Percentiles rank a stretch among this genome's conserved stretches.
phyloP scores from a whole-genome alignment of 768 basidiomycete genomes.

The Clavulina sp. region DNA sequence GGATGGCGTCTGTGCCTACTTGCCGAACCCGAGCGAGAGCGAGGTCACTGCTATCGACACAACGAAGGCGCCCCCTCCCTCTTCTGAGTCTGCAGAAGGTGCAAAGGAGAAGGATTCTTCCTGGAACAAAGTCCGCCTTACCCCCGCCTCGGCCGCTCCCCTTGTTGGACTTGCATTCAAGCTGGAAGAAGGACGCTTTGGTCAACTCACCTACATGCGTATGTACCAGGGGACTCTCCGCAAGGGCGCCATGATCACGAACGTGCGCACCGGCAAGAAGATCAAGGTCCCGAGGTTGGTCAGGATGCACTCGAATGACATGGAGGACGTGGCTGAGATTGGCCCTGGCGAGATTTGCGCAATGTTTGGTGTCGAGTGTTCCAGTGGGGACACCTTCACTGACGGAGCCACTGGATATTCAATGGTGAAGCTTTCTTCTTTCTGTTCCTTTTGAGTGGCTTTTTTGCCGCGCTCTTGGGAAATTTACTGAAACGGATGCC shows the following conservation, averaged over 20 bases:
- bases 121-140: slow-evolving; percentile 55
- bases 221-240: slow-evolving; percentile 92
- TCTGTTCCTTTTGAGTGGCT: background rate
- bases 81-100: too few relatives aligned
- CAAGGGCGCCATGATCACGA: slow-evolving; percentile 71
- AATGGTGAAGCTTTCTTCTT: slow-evolving; percentile 48
- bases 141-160: slow-evolving; percentile 70
- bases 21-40: slow-evolving; percentile 73
- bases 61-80: slow-evolving; percentile 26
- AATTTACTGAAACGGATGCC: background rate
- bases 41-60: slow-evolving; percentile 72
- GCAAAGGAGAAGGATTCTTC: too few relatives aligned
- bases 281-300: slow-evolving; percentile 93
- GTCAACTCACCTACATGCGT: slow-evolving; percentile 95
- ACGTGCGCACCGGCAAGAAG: slow-evolving; percentile 88
- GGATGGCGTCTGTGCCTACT: slow-evolving; percentile 89
- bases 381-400: slow-evolving; percentile 93
- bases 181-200: slow-evolving; percentile 91
- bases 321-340: slow-evolving; percentile 95
- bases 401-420: slow-evolving; percentile 80
- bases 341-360: slow-evolving; percentile 98
- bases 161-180: slow-evolving; percentile 95
- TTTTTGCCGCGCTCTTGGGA: too few relatives aligned
- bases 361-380: slow-evolving; percentile 97
- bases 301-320: slow-evolving; percentile 96